Base-by-base conservation (phyloP, 352 stramenopile species). In the Pythium sp. region DNA sequence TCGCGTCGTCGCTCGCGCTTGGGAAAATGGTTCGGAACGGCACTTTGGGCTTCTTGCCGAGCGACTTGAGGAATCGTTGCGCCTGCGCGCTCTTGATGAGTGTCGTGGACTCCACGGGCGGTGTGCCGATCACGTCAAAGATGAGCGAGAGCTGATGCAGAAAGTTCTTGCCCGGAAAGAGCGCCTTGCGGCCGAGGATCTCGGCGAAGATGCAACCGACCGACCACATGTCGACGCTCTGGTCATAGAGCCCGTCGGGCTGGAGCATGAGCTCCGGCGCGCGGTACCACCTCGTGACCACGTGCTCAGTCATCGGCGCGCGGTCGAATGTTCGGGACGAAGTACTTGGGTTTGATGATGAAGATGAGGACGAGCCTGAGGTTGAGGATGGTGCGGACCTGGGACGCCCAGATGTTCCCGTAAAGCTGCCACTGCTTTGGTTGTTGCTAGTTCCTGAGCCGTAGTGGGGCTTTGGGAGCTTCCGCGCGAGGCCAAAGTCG, bases 161-260 rank as follows among this genome's bases (percentile, higher is more conserved):
- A 56, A 92, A 94, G 63, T 94, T 92, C 56, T 92, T 94, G 0
- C 84, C 84, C 0, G 84, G 84, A 55, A 93, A 93, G 1, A 93
- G 58, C 14, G 84, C 79, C 59, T 94, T 92, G 5, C 84, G 81
- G 0, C 84, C 83, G 5, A 94, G 72, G 32, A 94, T 90, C 67
- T 93, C 86, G 2, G 84, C 86, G 28, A 93, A 91, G 64, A 94
- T 94, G 62, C 86, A 94, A 9, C 86, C 86, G 6, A 94, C 80
- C 7, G 83, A 95, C 92, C 92, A 98, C 89, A 98, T 97, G 69
- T 98, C 92, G 11, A 98, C 82, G 47, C 84, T 91, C 36, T 87
- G 74, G 63, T 90, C 90, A 70, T 97, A 97, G 14, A 92, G 71
- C 12, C 92, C 88, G 36, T 97, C 89, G 0, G 86, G 89, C 64